These are phyloP conservation scores for Tricladium varicosporioides DNA, from an alignment of 2,329 filamentous ascomycete species.

Conservation along the genomic window DNA sequence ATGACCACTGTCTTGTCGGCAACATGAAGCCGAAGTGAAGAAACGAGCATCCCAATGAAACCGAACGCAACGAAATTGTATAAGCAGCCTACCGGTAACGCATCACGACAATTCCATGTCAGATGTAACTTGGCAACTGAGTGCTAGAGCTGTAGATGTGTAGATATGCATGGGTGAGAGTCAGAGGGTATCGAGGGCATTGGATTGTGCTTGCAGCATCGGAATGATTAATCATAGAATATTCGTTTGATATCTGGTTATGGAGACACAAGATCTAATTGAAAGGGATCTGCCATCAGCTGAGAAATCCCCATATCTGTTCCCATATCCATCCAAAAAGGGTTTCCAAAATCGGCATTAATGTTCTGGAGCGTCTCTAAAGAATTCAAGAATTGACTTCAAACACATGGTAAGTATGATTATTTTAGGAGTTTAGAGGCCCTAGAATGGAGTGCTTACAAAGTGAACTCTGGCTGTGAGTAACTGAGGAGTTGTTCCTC, in stretches of 20 bases:
- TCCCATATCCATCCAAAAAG: slow-evolving; percentile 20
- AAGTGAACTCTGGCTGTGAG: slow-evolving; percentile 3
- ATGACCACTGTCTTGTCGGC: no score
- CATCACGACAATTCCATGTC: no score
- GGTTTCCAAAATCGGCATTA: slow-evolving; percentile 12
- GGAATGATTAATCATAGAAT: no score
- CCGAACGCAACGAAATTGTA: no score
- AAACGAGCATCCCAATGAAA: no score
- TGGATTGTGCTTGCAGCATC: no score
- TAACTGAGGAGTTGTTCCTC: not conserved
- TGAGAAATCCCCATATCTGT: slow-evolving; percentile 15
- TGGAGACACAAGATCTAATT: not conserved
- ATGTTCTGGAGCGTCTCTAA: slow-evolving; percentile 8
- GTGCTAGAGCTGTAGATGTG: no score
- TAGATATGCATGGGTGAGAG: no score
- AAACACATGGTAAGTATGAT: not conserved
- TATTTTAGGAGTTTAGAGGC: not conserved
- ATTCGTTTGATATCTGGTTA: not conserved
- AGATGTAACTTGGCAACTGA: no score
- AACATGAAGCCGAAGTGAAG: no score
- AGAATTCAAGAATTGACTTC: slow-evolving; percentile 1
- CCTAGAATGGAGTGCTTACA: slow-evolving; percentile 2
- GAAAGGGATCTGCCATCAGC: not conserved
- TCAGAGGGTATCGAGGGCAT: no score
- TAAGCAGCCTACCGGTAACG: no score